Percentiles rank a stretch among this genome's conserved stretches.
These are phyloP conservation scores for Capsella rubella DNA, from an alignment of 441 rosid genomes.

Conservation along the genomic window DNA sequence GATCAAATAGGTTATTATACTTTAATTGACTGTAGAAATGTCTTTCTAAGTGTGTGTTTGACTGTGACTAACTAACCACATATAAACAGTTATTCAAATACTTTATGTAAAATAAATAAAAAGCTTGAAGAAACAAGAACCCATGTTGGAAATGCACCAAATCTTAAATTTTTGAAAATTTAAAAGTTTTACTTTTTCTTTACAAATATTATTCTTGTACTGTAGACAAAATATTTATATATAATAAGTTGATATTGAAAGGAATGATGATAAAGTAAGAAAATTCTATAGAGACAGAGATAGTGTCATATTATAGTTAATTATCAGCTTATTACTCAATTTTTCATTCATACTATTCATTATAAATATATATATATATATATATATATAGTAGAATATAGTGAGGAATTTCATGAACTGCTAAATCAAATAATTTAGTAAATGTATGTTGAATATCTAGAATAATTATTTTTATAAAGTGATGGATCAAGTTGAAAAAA, in stretches of 20 bases:
- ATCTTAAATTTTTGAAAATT: slow-evolving; percentile 15
- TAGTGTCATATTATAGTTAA: not conserved
- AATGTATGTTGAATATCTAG: not conserved
- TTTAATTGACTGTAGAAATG: slow-evolving; percentile 40
- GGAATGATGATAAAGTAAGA: slow-evolving; percentile 5
- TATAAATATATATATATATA: too few species aligned
- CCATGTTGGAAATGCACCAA: slow-evolving; percentile 33
- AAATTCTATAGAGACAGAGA: not conserved
- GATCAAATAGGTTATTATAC: slow-evolving; percentile 32
- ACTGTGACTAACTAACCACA: slow-evolving; percentile 30
- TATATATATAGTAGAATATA: not conserved
- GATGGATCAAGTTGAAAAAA: not conserved
- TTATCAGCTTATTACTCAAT: not conserved
- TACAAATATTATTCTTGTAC: slow-evolving; percentile 5
- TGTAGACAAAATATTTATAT: not conserved
- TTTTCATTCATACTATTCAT: not conserved
- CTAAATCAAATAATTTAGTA: not conserved
- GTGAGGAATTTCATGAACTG: not conserved
- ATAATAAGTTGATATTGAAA: not conserved
- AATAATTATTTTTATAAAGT: not conserved
- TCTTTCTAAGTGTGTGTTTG: slow-evolving; percentile 42
- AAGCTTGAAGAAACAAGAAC: not conserved
- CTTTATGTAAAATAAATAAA: not conserved
- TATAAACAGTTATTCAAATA: slow-evolving; percentile 1
- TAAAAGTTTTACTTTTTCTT: not conserved